Base-by-base conservation (phyloP, 176 grass and related monocot genomes). In the Avena atlantica region DNA sequence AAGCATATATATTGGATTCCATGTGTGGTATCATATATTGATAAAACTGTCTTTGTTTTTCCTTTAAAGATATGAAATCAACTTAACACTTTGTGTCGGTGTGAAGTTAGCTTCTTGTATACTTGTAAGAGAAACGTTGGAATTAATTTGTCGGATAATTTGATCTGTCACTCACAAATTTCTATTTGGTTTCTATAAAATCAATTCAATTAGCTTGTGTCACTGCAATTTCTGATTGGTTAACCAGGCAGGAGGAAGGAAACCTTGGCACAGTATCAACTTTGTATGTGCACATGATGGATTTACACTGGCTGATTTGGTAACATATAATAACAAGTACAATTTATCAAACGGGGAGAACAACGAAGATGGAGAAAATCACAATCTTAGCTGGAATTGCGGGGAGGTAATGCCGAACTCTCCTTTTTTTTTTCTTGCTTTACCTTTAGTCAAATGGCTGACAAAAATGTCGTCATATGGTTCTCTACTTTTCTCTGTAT, bases 221-320 rank as follows among this genome's bases (percentile, higher is more conserved):
- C 48, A 56, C 49, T 47, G 45, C 45, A 55, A 84, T 27, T 75
- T 10, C 83, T 82, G 13, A 24, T 82, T 84, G 29, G 57, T 80
- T 80, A 17, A 88, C 76, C 89, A 98, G 96, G 89, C 72, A 73
- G 96, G 96, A 53, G 96, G 93, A 63, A 96, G 96, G 83, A 98
- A 96, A 86, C 92, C 96, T 40, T 98, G 93, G 93, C 89, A 98
- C 68, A 98, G 96, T 79, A 83, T 98, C 64, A 98, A 98, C 42
- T 98, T 98, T 81, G 87, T 98, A n/a, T 98, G 93, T 80, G 96
- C 93, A 63, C 96, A 98, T 84, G 96, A 98, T 84, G 96, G 96
- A 17, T 98, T 98, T 92, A 94, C 96, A 52, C 85, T 96, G 89
- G 93, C 92, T 82, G 96, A 98, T 92, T 87, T 98, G 82, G 96